Evolutionary conservation across 2,329 filamentous ascomycete genomes (phyloP), one percentile per base, ranked within the genome.

Genomic region (Nothopassalora personata): DNA sequence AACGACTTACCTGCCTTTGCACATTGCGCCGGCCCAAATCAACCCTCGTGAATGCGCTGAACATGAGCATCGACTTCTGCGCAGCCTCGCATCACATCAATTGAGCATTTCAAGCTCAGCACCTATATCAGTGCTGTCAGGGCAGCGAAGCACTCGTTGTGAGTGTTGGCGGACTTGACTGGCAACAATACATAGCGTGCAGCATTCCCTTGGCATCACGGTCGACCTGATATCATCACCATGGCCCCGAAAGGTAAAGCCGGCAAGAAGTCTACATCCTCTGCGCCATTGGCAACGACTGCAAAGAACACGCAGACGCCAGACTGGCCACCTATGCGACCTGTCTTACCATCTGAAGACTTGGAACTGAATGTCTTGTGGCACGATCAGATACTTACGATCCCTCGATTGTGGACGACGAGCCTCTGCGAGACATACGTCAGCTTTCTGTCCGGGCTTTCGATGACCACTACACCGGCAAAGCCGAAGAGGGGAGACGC

Each of bases 401-500:
- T 94, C 58, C 81, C 84, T 1, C 87, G 85, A 61, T 87, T 96
- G 72, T 91, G 90, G 77, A 88, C 90, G 0, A 80, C 83, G 9
- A 84, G 80, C 3, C 81, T 96, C 5, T 94, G 90, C 78, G 86
- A 86, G 66, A 84, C 81, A 58, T 95, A 93, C 72, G 83, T 91
- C 53, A 80, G 83, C 0, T 94, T 93, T 67, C 81, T 95, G 0
- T 79, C 82, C 9, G 83, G 81, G 0, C 75, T 96, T 2, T 86
- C 90, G 0, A 76, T 96, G 49, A 82, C 82, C 48, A 95, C 90
- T 0, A 96, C 90, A 0, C 90, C 90, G 0, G 85, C 85, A 0
- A 86, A 85, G 61, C 90, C 90, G 1, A 93, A 89, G 72, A 86
- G 85, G 61, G 90, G 89, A 51, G 87, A 94, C 57, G 91, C 91